These are phyloP conservation scores for Bryoerythrophyllum caledonicum DNA, from an alignment of 225 moss, liverwort and hornwort species.

Conservation along the genomic window DNA sequence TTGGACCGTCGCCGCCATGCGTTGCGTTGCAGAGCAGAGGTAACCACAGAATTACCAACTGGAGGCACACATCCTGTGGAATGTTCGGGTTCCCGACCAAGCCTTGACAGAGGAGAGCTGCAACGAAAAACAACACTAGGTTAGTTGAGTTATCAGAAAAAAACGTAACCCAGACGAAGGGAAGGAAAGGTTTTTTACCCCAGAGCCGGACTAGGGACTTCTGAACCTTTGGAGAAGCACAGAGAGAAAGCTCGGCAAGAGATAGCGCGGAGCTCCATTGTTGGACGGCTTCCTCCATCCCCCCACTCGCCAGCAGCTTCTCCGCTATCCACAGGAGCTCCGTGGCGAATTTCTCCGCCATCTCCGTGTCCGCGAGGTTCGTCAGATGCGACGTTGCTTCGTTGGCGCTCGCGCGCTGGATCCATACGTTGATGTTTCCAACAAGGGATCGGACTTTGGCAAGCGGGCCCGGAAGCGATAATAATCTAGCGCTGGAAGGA, in stretches of 20 bases:
- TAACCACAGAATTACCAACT: slow-evolving; percentile 71
- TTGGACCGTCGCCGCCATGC: slow-evolving; percentile 85
- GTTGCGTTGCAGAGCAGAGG: slow-evolving; percentile 82
- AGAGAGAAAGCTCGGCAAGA: slow-evolving; percentile 53
- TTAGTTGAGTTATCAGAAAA: not conserved
- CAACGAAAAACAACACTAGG: not conserved
- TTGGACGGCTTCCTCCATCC: slow-evolving; percentile 50
- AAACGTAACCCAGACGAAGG: not conserved
- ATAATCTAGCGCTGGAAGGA: slow-evolving; percentile 16
- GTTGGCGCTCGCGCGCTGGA: not conserved
- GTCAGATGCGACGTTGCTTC: not conserved
- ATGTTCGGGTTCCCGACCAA: slow-evolving; percentile 41
- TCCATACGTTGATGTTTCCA: slow-evolving; percentile 28
- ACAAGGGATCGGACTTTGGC: slow-evolving; percentile 30
- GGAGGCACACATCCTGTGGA: slow-evolving; percentile 51
- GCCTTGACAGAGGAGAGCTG: slow-evolving; percentile 50
- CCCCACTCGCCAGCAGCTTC: slow-evolving; percentile 54
- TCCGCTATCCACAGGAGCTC: slow-evolving; percentile 75
- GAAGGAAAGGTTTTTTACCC: slow-evolving; percentile 21
- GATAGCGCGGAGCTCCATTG: slow-evolving; percentile 58
- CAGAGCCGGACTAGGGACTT: slow-evolving; percentile 70
- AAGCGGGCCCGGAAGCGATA: slow-evolving; percentile 33
- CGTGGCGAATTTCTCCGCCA: slow-evolving; percentile 70
- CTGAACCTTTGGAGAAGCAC: slow-evolving; percentile 62
- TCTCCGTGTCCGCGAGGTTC: slow-evolving; percentile 33